Conservation (phyloP, 2,329 filamentous ascomycete species). For the Aureobasidium uvarum region DNA sequence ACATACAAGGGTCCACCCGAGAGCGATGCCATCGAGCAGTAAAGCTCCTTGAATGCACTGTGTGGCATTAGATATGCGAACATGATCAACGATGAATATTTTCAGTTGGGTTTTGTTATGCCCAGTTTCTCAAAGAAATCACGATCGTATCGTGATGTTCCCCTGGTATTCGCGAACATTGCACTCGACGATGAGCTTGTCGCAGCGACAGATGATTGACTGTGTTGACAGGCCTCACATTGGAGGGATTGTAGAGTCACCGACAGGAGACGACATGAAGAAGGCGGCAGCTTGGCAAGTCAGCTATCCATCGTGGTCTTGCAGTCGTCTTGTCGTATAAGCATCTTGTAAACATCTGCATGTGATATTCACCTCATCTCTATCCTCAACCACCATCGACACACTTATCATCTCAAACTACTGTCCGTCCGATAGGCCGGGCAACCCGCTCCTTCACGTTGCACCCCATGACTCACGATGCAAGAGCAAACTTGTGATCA, state of each 20-base stretch:
- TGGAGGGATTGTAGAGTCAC: not conserved
- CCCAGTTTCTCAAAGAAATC: no score
- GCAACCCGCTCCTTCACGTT: not conserved
- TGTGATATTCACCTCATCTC: not conserved
- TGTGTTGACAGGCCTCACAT: not conserved
- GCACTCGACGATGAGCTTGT: no score
- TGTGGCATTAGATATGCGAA: not conserved
- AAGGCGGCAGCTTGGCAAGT: not conserved
- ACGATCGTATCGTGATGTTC: no score
- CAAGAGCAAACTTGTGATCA: not conserved
- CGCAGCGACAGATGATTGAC: not conserved
- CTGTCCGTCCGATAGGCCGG: not conserved
- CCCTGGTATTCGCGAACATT: no score
- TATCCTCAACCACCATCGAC: not conserved
- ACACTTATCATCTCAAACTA: not conserved
- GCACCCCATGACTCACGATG: not conserved
- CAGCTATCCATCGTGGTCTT: not conserved
- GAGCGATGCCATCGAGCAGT: conserved; percentile 20
- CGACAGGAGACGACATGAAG: not conserved
- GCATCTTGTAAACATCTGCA: no score
- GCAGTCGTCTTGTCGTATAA: not conserved
- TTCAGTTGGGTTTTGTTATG: not conserved
- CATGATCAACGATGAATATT: not conserved
- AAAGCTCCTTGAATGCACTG: not conserved
- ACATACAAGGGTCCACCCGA: conserved; percentile 8